phyloP scores from a whole-genome alignment of 345 rosid species.

The Bruguiera parviflora region DNA sequence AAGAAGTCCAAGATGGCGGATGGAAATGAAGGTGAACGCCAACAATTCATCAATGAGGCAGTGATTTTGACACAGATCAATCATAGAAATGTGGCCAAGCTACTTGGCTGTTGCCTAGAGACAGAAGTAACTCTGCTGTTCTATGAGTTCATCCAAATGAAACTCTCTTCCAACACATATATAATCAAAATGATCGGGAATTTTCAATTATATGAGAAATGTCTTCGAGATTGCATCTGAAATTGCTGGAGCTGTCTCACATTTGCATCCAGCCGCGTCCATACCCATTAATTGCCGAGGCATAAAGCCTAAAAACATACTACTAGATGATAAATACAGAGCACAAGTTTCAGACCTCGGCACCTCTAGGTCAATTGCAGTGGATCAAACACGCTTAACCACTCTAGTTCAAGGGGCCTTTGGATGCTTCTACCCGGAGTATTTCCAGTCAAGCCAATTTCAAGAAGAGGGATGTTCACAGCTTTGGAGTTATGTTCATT shows the following conservation, averaged over 20 bases:
- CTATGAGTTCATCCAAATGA: background rate
- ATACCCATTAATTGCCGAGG: background rate
- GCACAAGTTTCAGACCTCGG: background rate
- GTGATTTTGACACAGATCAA: background rate
- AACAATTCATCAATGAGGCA: background rate
- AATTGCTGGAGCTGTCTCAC: background rate
- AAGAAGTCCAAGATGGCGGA: too few relatives aligned
- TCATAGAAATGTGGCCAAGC: background rate
- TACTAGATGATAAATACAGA: background rate
- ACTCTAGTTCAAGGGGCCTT: background rate
- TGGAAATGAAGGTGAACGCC: too few relatives aligned
- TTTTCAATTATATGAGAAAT: background rate
- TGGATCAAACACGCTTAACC: background rate
- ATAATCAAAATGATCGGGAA: background rate
- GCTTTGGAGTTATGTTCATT: background rate
- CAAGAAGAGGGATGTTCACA: background rate
- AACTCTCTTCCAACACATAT: background rate
- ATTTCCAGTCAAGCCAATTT: background rate
- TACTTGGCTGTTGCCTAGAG: background rate
- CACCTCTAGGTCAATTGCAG: background rate
- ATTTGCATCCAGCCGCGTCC: background rate
- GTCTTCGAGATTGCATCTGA: background rate
- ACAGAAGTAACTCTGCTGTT: background rate
- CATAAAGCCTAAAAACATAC: background rate
- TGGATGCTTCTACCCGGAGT: background rate